Conservation (phyloP, 192 early-diverging fungal species). For the Funneliformis geosporum region DNA sequence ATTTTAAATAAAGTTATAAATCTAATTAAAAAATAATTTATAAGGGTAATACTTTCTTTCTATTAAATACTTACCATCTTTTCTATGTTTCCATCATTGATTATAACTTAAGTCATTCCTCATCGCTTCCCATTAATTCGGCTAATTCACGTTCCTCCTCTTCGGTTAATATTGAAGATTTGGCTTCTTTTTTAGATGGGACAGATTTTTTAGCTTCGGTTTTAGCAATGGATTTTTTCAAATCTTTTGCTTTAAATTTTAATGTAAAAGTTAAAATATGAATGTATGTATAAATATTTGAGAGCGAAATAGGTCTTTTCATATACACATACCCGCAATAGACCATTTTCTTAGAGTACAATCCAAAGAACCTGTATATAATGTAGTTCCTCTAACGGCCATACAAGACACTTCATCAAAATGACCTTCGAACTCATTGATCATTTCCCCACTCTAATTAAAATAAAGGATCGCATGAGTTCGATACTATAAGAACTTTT, state of each 20-base stretch:
- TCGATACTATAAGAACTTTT: too few relatives aligned
- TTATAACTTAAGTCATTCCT: constrained; percentile 42
- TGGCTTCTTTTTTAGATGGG: not conserved
- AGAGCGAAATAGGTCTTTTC: constrained; percentile 2
- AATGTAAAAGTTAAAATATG: constrained; percentile 24
- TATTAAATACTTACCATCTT: too few relatives aligned
- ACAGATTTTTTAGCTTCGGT: constrained; percentile 6
- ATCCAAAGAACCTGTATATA: constrained; percentile 86
- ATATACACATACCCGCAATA: constrained; percentile 50
- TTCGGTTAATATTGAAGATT: constrained; percentile 65
- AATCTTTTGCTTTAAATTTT: constrained; percentile 18
- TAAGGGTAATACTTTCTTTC: too few relatives aligned
- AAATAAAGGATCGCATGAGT: too few relatives aligned
- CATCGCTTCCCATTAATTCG: constrained; percentile 78
- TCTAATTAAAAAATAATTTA: too few relatives aligned
- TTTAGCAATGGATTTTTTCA: constrained; percentile 4
- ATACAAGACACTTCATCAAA: constrained; percentile 86
- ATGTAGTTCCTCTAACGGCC: constrained; percentile 52
- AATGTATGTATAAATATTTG: constrained; percentile 5
- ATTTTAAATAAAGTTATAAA: too few relatives aligned
- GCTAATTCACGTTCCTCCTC: constrained; percentile 90
- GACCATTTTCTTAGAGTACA: constrained; percentile 84
- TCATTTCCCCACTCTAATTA: constrained; percentile 67
- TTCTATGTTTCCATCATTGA: too few relatives aligned
- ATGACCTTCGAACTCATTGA: constrained; percentile 81